Base-by-base conservation (phyloP, 768 basidiomycete species). In the Candolleomyces eurysporus region DNA sequence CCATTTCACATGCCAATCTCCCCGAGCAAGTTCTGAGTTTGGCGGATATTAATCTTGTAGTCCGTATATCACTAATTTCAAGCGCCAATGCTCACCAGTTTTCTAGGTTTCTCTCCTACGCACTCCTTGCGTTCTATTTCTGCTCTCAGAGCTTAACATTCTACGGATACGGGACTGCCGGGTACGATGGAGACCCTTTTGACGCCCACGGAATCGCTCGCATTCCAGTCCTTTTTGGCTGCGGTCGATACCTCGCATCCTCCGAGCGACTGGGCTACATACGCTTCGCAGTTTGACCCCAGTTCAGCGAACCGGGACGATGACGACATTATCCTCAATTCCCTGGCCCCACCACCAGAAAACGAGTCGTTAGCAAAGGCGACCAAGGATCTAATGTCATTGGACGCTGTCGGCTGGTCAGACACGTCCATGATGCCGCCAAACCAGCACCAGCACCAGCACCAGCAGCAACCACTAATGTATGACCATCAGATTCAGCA, bases 371-470 rank as follows among this genome's bases (percentile, higher is more conserved):
- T 94, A 58, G 76, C 88, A 57, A 89, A 88, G 73, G 91, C 91
- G 0, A 93, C 91, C 0, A 91, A 90, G 72, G 90, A 92, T 72
- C 83, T 94, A 48, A 91, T 94, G 86, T 79, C 89, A 4, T 78
- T 92, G 30, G 89, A 89, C 61, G 65, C 76, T 30, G 78, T 72
- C 14, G 73, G 69, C 7, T 85, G 76, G 79, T 59, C 57, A 19
- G 39, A 51, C 53, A 21, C 26, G 14, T 46, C 56, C 16, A 36
- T 39, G 42, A 53, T 53, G 46, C 30, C 45, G 26, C 50, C 53
- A 56, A 64, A 64, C 57, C 63, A 64, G 48, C 59, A 62, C 59
- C 61, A 70, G n/a, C n/a, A n/a, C n/a, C n/a, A n/a, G 62, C 64
- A 65, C 61, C 61, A 60, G 51, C 66, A 66, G 36, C 64, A 63